These are phyloP conservation scores for Mycena latifolia DNA, from an alignment of 768 basidiomycete genomes.

Conservation along the genomic window DNA sequence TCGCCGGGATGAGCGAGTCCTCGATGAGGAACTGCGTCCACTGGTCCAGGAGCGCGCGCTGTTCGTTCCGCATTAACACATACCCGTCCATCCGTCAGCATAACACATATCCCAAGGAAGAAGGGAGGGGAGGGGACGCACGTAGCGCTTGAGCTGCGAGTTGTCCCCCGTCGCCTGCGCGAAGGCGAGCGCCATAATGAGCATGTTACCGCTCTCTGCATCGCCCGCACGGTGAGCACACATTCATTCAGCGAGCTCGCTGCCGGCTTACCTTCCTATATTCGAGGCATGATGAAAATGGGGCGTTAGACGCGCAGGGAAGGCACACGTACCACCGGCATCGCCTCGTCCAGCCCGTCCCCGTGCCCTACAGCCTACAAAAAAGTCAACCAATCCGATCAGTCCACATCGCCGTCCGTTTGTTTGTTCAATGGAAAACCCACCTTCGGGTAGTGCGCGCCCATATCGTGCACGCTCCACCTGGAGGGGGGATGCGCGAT, in stretches of 20 bases:
- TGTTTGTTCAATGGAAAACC: no score
- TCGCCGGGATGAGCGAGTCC: slow-evolving; percentile 63
- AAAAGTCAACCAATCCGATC: no score
- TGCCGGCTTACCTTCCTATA: slow-evolving; percentile 6
- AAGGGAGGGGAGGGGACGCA: slow-evolving; percentile 39
- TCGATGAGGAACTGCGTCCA: slow-evolving; percentile 75
- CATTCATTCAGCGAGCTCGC: not conserved
- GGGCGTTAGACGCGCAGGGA: not conserved
- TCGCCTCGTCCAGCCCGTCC: slow-evolving; percentile 63
- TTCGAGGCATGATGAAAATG: not conserved
- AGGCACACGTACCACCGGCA: slow-evolving; percentile 45
- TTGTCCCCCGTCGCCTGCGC: slow-evolving; percentile 64
- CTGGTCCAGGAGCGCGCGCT: slow-evolving; percentile 60
- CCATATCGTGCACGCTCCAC: slow-evolving; percentile 75
- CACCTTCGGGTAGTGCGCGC: slow-evolving; percentile 53
- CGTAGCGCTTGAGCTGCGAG: slow-evolving; percentile 64
- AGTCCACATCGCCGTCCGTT: no score
- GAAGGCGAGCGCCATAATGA: slow-evolving; percentile 78
- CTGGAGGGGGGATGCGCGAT: no score
- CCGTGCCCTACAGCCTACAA: slow-evolving; percentile 56
- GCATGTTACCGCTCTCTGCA: slow-evolving; percentile 80
- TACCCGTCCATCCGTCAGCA: no score
- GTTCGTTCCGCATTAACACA: no score
- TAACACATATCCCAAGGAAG: not conserved
- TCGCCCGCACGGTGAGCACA: no score